Conservation (phyloP, 1,284 basidiomycete genomes). For the Rhodofomes roseus region DNA sequence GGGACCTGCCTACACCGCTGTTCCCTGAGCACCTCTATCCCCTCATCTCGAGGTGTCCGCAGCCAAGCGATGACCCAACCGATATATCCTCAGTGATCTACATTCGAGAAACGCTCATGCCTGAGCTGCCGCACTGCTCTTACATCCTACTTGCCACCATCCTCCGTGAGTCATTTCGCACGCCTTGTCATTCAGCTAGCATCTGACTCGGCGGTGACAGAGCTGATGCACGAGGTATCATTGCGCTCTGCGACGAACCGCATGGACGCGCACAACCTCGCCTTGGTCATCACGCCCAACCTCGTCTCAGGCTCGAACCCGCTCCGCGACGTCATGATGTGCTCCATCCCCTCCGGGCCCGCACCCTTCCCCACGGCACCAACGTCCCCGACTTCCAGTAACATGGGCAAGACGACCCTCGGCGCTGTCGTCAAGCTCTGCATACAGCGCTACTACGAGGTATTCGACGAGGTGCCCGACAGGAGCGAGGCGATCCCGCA, state of each 20-base stretch:
- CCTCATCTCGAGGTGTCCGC: conserved; percentile 64
- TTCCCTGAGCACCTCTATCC: conserved; percentile 70
- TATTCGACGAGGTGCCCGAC: conserved; percentile 77
- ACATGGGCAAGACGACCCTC: conserved; percentile 56
- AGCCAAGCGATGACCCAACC: conserved; percentile 44
- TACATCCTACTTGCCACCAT: conserved; percentile 71
- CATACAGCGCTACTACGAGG: conserved; percentile 79
- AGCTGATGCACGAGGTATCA: conserved; percentile 76
- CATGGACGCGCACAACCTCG: conserved; percentile 83
- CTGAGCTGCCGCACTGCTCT: conserved; percentile 64
- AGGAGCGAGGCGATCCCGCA: conserved; percentile 55
- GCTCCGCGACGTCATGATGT: conserved; percentile 69
- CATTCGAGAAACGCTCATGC: conserved; percentile 63
- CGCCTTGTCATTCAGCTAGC: conserved; percentile 2
- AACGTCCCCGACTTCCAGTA: conserved; percentile 22
- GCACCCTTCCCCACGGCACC: conserved; percentile 26
- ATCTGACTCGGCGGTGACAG: conserved; percentile 31
- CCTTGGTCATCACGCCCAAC: conserved; percentile 77
- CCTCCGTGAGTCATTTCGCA: conserved; percentile 51
- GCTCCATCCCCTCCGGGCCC: conserved; percentile 49
- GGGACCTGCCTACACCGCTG: conserved; percentile 73
- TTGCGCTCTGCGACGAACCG: conserved; percentile 59
- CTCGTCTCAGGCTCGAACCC: conserved; percentile 68
- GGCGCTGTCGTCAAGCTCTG: conserved; percentile 72
- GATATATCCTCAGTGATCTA: conserved; percentile 60